A percentile compares a stretch with the other conserved stretches of the same genome.
phyloP scores from a whole-genome alignment of 495 filamentous ascomycete species.

The Penicillium fimorum region DNA sequence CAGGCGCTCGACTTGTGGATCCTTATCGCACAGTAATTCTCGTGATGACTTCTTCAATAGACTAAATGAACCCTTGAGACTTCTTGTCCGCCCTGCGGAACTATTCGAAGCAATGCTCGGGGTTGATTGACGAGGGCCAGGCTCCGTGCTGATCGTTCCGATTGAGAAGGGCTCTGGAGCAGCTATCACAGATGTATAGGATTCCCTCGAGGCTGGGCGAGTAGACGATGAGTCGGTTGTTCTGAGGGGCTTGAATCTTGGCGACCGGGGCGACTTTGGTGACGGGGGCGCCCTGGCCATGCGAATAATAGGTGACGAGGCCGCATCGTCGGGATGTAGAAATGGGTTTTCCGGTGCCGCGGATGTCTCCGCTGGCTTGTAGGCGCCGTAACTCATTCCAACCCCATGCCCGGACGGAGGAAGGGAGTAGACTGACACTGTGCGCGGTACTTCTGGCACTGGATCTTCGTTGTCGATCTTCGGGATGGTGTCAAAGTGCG shows the following conservation, averaged over 20 bases:
- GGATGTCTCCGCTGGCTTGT: constrained; percentile 30
- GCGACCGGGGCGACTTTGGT: constrained; percentile 48
- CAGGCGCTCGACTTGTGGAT: constrained; percentile 33
- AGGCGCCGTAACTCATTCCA: constrained; percentile 69
- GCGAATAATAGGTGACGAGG: constrained; percentile 76
- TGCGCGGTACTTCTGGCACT: constrained; percentile 43
- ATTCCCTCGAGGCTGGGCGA: constrained; percentile 40
- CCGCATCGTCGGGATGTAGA: constrained; percentile 71
- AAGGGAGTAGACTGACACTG: constrained; percentile 32
- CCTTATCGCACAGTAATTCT: constrained; percentile 38
- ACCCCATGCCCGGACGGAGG: constrained; percentile 50
- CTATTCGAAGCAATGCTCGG: constrained; percentile 44
- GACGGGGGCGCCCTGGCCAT: constrained; percentile 84
- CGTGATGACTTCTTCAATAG: constrained; percentile 39
- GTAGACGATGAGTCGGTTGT: constrained; percentile 20
- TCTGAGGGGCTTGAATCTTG: constrained; percentile 46
- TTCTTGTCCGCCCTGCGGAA: constrained; percentile 37
- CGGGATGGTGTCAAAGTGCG: constrained; percentile 67
- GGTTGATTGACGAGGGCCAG: constrained; percentile 39
- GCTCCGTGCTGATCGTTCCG: constrained; percentile 46
- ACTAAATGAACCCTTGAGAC: constrained; percentile 35
- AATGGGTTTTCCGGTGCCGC: constrained; percentile 40
- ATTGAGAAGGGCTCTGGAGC: constrained; percentile 38
- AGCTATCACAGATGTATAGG: constrained; percentile 37
- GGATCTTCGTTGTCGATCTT: constrained; percentile 49